phyloP scores from a whole-genome alignment of 257 asterid genomes.

The Nyctanthes arbortristis region DNA sequence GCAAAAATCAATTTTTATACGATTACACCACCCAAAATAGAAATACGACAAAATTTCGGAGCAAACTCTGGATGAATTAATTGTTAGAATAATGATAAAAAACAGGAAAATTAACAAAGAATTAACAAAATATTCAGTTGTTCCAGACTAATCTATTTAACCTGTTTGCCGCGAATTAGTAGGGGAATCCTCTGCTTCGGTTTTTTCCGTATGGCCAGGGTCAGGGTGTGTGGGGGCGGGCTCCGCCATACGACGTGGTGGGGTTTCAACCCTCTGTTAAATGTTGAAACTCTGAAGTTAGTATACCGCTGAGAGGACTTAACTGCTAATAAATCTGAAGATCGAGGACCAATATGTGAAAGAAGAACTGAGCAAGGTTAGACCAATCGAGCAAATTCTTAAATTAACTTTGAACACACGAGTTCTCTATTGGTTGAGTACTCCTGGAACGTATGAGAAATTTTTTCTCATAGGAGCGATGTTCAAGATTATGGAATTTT shows the following conservation, averaged over 20 bases:
- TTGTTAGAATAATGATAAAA: not conserved
- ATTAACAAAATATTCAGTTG: not conserved
- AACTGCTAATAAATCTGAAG: too few species aligned
- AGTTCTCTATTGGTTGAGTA: too few species aligned
- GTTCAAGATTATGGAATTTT: too few species aligned
- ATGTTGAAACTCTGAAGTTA: too few species aligned
- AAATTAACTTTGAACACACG: too few species aligned
- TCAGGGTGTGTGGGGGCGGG: not conserved
- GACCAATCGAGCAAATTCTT: too few species aligned
- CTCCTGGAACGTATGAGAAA: too few species aligned
- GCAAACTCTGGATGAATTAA: not conserved
- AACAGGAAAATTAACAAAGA: not conserved
- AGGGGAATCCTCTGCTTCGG: slow-evolving; percentile 26
- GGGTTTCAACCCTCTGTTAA: not conserved
- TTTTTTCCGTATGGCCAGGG: slow-evolving; percentile 8
- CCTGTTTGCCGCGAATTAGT: slow-evolving; percentile 37
- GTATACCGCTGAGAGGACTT: too few species aligned
- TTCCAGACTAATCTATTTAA: slow-evolving; percentile 1
- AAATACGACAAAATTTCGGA: not conserved
- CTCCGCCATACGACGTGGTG: not conserved
- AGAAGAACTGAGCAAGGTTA: not conserved
- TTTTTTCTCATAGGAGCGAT: too few species aligned
- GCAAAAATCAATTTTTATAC: too few species aligned
- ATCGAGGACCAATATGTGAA: too few species aligned
- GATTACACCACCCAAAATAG: too few species aligned